Conservation (phyloP, 768 basidiomycete genomes). For the Serendipita vermifera region DNA sequence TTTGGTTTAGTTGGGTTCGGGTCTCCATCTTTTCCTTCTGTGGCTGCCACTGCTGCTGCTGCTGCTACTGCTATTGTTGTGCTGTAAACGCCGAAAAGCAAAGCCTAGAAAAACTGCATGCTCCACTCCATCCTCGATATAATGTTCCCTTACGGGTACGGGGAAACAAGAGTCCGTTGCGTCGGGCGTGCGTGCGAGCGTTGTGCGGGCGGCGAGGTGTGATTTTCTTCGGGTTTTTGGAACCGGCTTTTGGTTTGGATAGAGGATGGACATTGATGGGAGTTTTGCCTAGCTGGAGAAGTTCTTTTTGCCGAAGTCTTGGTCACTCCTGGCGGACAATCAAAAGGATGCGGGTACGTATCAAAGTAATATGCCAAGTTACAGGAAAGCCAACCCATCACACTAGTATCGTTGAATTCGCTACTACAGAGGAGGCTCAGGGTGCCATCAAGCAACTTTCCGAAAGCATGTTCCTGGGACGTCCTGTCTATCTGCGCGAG, state of each 20-base stretch:
- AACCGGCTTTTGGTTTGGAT: slow-evolving; percentile 27
- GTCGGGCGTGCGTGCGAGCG: no score
- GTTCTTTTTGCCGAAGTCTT: slow-evolving; percentile 99
- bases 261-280: slow-evolving; percentile 58
- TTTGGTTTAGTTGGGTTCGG: slow-evolving; percentile 31
- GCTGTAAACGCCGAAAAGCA: no score
- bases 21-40: slow-evolving; percentile 33
- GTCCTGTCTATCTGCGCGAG: slow-evolving; percentile 94
- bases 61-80: no score
- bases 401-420: slow-evolving; percentile 95
- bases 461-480: slow-evolving; percentile 79
- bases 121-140: no score
- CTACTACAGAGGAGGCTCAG: slow-evolving; percentile 77
- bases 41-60: no score
- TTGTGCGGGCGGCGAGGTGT: slow-evolving; percentile 15
- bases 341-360: slow-evolving; percentile 97
- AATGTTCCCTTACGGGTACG: no score
- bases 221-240: slow-evolving; percentile 23
- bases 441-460: slow-evolving; percentile 81
- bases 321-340: slow-evolving; percentile 88
- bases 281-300: slow-evolving; percentile 95
- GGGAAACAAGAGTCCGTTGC: no score
- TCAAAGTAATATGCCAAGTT: no score
- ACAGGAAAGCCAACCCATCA: no score
- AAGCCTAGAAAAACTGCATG: no score